Evolutionary conservation across 345 rosid species (phyloP), one percentile per base, ranked within the genome.

Genomic region (Raphanus raphanistrum): DNA sequence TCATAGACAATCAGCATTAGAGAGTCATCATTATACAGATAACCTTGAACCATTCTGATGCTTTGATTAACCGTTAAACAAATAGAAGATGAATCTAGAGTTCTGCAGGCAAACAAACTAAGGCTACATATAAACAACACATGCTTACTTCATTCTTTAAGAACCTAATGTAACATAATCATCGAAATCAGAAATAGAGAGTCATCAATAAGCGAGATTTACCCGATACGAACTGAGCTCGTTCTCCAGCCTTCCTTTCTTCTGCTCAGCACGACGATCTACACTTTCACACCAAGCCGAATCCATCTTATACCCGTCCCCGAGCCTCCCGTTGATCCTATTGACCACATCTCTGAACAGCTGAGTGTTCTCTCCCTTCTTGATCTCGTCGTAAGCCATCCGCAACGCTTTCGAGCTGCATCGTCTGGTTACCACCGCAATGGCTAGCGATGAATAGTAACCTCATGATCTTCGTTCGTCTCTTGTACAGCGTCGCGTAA

Each of bases 151-250:
- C 43, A 36, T 36, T 36, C 43, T 36, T 11, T 36, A 36, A 36
- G 38, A 36, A 36, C 2, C 43, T 36, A 41, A 41, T 41, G 13
- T 0, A 41, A 41, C 48, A 0, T 13, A 36, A 36, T 2, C 41
- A 36, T 8, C 41, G 2, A 36, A 41, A 41, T 11, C 48, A 38
- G 45, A 3, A 38, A 12, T 38, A 38, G 45, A 38, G 45, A 38
- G 45, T 38, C 67, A 60, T 4, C 60, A 66, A 57, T 13, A 32
- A 73, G 68, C 16, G 3, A n/a, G n/a, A 57, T 6, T 4, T 87
- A 96, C 99, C 85, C 96, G 86, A 72, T 93, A 96, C 25, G 99
- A 93, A n/a, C n/a, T n/a, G n/a, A n/a, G n/a, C n/a, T n/a, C n/a
- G n/a, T n/a, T n/a, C n/a, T n/a, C n/a, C n/a, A 96, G 91, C 82